Percentiles rank a stretch among this genome's conserved stretches.
phyloP scores from a whole-genome alignment of 805 yeast genomes.

The Ogataea dorogensis region DNA sequence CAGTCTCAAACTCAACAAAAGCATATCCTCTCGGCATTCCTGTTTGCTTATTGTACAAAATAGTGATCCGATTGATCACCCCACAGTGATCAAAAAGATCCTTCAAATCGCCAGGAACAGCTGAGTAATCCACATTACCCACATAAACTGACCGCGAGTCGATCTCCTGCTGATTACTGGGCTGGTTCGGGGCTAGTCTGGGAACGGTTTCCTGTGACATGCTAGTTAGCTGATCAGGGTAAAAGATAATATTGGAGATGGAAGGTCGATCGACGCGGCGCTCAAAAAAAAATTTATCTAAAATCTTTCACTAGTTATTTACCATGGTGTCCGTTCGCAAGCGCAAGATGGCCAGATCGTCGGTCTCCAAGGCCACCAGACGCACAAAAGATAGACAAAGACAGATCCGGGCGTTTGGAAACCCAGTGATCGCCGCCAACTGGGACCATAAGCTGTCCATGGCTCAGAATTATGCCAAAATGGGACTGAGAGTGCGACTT shows the following conservation, averaged over 20 bases:
- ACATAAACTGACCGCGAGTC: constrained; percentile 77
- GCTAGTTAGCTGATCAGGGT: constrained; percentile 6
- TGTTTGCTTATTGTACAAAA: constrained; percentile 63
- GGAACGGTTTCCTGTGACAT: constrained; percentile 8
- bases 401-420: constrained; percentile 61
- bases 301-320: background rate
- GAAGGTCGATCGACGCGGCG: constrained; percentile 12
- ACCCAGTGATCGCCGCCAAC: constrained; percentile 80
- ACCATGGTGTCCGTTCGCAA: constrained; percentile 61
- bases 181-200: constrained; percentile 33
- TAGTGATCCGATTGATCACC: constrained; percentile 74
- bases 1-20: constrained; percentile 73
- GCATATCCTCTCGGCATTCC: constrained; percentile 88
- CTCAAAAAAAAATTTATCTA: constrained; percentile 11
- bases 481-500: constrained; percentile 72
- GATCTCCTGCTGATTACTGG: constrained; percentile 46
- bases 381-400: constrained; percentile 68
- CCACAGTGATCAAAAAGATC: constrained; percentile 70
- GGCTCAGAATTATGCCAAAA: constrained; percentile 77
- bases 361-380: constrained; percentile 68
- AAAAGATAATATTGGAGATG: constrained; percentile 1
- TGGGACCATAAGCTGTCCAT: constrained; percentile 87
- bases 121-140: constrained; percentile 79
- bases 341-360: constrained; percentile 77
- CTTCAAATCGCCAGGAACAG: constrained; percentile 75